A percentile compares a stretch with the other conserved stretches of the same genome.
Evolutionary conservation across 768 basidiomycete species (phyloP).

Genomic region (Cyclocybe cylindracea): DNA sequence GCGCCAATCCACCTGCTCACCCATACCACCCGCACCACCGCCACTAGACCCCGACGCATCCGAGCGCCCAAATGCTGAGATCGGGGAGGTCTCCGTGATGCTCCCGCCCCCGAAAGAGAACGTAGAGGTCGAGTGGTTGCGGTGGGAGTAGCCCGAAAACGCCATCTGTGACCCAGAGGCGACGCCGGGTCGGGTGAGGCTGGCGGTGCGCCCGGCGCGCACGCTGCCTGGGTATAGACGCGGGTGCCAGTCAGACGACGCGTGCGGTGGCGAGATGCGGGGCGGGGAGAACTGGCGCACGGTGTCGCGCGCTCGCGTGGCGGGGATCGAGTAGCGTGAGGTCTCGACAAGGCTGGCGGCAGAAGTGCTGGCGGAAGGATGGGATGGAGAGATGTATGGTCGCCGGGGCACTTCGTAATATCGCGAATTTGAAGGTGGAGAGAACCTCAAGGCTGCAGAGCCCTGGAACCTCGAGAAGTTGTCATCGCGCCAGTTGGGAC

Average conservation of each 20-base stretch:
- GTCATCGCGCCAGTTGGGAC: no score
- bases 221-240: slow-evolving; percentile 28
- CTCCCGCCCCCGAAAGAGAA: not conserved
- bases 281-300: slow-evolving; percentile 5
- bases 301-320: not conserved
- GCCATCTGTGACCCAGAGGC: not conserved
- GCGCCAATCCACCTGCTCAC: slow-evolving; percentile 15
- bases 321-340: slow-evolving; percentile 1
- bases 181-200: slow-evolving; percentile 4
- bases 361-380: no score
- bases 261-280: slow-evolving; percentile 4
- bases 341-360: not conserved
- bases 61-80: slow-evolving; percentile 1
- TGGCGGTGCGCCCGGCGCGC: slow-evolving; percentile 11
- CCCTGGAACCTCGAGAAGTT: no score
- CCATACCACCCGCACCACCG: no score
- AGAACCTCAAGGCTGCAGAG: not conserved
- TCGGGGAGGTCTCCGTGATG: not conserved
- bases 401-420: not conserved
- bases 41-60: not conserved
- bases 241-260: slow-evolving; percentile 19
- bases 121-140: not conserved
- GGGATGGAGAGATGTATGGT: no score
- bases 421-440: not conserved
- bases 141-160: not conserved